These are phyloP conservation scores for Heliocybe sulcata DNA, from an alignment of 1,284 basidiomycete genomes.

Conservation along the genomic window DNA sequence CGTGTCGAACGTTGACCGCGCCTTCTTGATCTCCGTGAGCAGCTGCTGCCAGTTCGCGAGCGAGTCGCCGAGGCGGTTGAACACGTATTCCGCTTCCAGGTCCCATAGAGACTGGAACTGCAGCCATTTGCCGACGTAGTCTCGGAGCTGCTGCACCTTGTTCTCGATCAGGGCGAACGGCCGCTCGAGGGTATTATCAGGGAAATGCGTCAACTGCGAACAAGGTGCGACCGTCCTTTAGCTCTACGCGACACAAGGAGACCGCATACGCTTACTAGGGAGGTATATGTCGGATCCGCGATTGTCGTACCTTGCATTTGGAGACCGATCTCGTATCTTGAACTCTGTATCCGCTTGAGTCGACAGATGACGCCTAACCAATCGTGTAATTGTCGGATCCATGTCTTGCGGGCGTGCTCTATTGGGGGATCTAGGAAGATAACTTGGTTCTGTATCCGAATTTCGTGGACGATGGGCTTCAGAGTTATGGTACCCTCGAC, in stretches of 20 bases:
- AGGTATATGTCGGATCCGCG: constrained; percentile 76
- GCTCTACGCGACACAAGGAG: not conserved
- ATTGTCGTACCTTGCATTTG: constrained; percentile 67
- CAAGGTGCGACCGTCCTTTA: not conserved
- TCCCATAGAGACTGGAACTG: constrained; percentile 99
- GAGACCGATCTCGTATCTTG: constrained; percentile 92
- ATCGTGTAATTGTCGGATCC: constrained; percentile 89
- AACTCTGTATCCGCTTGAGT: constrained; percentile 84
- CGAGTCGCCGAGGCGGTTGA: constrained; percentile 90
- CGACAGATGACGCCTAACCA: constrained; percentile 91
- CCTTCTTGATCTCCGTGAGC: constrained; percentile 93
- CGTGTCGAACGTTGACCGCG: constrained; percentile 94
- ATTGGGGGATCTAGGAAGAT: constrained; percentile 98
- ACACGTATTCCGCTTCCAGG: constrained; percentile 94
- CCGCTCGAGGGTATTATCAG: constrained; percentile 68
- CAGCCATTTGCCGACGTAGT: constrained; percentile 96
- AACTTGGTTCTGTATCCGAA: constrained; percentile 96
- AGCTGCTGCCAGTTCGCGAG: constrained; percentile 93
- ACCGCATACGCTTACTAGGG: constrained; percentile 51
- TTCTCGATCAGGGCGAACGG: constrained; percentile 86
- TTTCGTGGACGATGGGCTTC: constrained; percentile 87
- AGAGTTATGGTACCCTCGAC: constrained; percentile 66
- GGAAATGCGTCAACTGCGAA: constrained; percentile 72
- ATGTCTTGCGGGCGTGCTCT: constrained; percentile 86
- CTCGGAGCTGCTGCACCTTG: constrained; percentile 82